These are phyloP conservation scores for Hypomyces rosellus DNA, from an alignment of 2,329 filamentous ascomycete species.

Conservation along the genomic window DNA sequence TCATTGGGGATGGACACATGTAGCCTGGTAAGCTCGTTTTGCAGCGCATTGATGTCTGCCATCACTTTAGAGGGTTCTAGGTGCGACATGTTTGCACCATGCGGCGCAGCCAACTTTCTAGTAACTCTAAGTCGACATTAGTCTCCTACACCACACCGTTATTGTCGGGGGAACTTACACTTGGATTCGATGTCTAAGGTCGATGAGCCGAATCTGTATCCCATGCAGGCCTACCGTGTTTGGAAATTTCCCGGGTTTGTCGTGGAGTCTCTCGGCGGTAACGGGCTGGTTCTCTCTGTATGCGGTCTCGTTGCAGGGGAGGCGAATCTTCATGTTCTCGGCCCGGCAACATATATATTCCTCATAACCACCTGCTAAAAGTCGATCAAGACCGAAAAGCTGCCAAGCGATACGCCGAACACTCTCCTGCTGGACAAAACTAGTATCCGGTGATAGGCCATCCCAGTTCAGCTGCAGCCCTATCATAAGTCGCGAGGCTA, in stretches of 20 bases:
- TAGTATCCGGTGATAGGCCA: slow-evolving; percentile 20
- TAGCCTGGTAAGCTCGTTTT: slow-evolving; percentile 31
- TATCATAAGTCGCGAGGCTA: slow-evolving; percentile 31
- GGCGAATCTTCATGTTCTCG: slow-evolving; percentile 32
- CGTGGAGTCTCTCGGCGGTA: slow-evolving; percentile 25
- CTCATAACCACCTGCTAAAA: slow-evolving; percentile 34
- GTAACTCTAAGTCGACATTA: slow-evolving; percentile 16
- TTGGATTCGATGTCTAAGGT: slow-evolving; percentile 32
- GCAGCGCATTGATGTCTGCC: slow-evolving; percentile 29
- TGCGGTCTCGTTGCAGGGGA: slow-evolving; percentile 30
- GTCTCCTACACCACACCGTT: background rate
- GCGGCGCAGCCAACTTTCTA: slow-evolving; percentile 19
- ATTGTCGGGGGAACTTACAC: slow-evolving; percentile 21
- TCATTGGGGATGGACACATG: slow-evolving; percentile 29
- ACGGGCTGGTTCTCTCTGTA: slow-evolving; percentile 27
- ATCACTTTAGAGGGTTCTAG: slow-evolving; percentile 33
- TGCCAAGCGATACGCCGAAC: slow-evolving; percentile 33
- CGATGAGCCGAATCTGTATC: slow-evolving; percentile 29
- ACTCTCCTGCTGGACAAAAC: slow-evolving; percentile 31
- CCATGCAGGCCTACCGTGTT: slow-evolving; percentile 26
- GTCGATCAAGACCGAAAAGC: slow-evolving; percentile 32
- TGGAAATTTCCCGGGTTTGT: slow-evolving; percentile 20
- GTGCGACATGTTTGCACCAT: slow-evolving; percentile 14
- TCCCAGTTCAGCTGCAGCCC: slow-evolving; percentile 37
- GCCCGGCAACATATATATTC: slow-evolving; percentile 33